These are phyloP conservation scores for Dendrobium nobile DNA, from an alignment of 106 monocot genomes.

Conservation along the genomic window DNA sequence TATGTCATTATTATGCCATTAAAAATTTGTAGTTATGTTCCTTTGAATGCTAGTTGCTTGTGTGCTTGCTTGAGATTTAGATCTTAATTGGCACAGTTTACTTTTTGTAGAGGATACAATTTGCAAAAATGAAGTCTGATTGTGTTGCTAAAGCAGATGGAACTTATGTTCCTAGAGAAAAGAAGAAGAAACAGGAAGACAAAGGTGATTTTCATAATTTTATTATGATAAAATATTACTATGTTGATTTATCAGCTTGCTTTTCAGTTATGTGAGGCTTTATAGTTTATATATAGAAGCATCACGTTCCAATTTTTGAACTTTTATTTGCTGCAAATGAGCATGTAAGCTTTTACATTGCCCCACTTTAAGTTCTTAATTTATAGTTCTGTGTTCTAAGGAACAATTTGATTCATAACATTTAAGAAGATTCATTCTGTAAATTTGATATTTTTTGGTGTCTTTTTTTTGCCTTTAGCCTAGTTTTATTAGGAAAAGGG, in stretches of 20 bases:
- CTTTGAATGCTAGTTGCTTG: background rate
- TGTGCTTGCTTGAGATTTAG: background rate
- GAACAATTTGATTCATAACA: no score
- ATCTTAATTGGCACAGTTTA: background rate
- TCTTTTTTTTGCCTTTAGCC: no score
- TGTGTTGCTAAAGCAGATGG: conserved; percentile 94
- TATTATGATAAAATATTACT: background rate
- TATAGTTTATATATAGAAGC: background rate
- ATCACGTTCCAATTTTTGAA: background rate
- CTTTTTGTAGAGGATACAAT: conserved; percentile 73
- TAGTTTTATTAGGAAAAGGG: no score
- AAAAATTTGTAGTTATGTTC: background rate
- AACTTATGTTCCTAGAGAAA: conserved; percentile 67
- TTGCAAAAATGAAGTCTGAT: conserved; percentile 93
- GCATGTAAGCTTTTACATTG: background rate
- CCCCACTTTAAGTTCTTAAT: background rate
- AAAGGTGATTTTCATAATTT: conserved; percentile 53
- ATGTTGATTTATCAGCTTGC: background rate
- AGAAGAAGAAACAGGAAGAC: conserved; percentile 94
- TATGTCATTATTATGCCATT: background rate
- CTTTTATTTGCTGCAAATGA: background rate
- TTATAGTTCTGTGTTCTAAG: no score
- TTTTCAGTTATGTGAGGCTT: background rate
- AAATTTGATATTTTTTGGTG: no score
- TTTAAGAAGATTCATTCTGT: no score